phyloP scores from a whole-genome alignment of 371 early-diverging fungal genomes.

The Saksenaea vasiformis region DNA sequence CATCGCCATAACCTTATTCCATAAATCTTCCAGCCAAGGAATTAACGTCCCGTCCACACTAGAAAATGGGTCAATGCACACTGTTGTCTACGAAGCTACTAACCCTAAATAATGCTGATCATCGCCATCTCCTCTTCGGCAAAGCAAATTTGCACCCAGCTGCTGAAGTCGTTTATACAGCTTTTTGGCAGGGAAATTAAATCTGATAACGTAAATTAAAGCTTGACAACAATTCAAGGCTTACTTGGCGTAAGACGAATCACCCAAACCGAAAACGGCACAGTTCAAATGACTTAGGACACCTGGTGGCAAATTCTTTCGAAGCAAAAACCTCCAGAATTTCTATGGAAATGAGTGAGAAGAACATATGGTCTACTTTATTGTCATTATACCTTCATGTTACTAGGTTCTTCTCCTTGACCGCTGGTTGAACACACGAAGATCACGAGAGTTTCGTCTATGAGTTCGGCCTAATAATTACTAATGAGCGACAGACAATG shows the following conservation, averaged over 20 bases:
- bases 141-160: constrained; percentile 82
- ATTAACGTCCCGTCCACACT: constrained; percentile 84
- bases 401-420: constrained; percentile 90
- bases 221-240: not conserved
- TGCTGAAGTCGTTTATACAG: constrained; percentile 85
- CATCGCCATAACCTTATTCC: constrained; percentile 60
- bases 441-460: constrained; percentile 70
- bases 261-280: constrained; percentile 94
- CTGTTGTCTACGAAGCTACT: not conserved
- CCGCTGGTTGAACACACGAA: constrained; percentile 95
- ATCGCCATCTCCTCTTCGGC: constrained; percentile 89
- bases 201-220: constrained; percentile 47
- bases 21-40: constrained; percentile 81
- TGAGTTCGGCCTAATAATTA: constrained; percentile 55
- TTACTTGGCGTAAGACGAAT: constrained; percentile 89
- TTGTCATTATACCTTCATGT: constrained; percentile 76
- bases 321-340: constrained; percentile 90
- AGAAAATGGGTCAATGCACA: not conserved
- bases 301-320: constrained; percentile 73
- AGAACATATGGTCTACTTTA: not conserved
- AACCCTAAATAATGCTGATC: constrained; percentile 96
- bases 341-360: constrained; percentile 25
- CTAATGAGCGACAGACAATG: constrained; percentile 14
- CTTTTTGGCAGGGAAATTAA: constrained; percentile 95
- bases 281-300: constrained; percentile 67